Conservation (phyloP, 352 stramenopile genomes). For the Phytophthora fragariaefolia region DNA sequence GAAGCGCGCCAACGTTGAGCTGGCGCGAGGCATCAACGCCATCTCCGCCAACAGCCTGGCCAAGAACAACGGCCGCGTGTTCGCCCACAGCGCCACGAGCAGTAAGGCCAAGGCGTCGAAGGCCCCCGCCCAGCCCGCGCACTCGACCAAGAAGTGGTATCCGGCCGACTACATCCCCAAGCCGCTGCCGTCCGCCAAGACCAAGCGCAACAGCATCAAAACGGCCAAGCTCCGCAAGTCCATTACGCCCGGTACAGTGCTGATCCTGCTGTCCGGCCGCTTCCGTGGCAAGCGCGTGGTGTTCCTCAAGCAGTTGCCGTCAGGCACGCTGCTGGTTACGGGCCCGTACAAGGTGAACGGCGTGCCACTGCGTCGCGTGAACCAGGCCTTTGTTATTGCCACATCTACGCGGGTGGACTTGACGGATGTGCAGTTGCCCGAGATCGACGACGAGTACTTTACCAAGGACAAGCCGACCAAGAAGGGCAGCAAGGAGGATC, state of each 20-base stretch:
- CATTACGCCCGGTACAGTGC: conserved; percentile 96
- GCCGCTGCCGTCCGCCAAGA: conserved; percentile 67
- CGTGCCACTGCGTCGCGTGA: conserved; percentile 97
- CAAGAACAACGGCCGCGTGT: conserved; percentile 67
- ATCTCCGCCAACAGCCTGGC: conserved; percentile 72
- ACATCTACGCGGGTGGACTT: conserved; percentile 98
- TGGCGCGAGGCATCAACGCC: conserved; percentile 79
- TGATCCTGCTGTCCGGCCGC: conserved; percentile 97
- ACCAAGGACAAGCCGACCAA: conserved; percentile 69
- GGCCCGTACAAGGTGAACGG: conserved; percentile 99
- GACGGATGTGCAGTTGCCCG: conserved; percentile 86
- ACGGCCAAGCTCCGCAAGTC: conserved; percentile 95
- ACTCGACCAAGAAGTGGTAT: conserved; percentile 92
- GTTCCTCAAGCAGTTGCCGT: conserved; percentile 98
- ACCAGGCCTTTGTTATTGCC: conserved; percentile 99
- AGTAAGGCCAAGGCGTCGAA: conserved; percentile 29
- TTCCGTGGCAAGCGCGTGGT: conserved; percentile 98
- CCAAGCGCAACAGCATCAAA: conserved; percentile 80
- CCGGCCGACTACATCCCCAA: conserved; percentile 72
- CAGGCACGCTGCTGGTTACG: conserved; percentile 97
- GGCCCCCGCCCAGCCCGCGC: conserved; percentile 58
- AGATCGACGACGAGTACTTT: conserved; percentile 96
- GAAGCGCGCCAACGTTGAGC: conserved; percentile 69
- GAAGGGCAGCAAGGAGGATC: conserved; percentile 85
- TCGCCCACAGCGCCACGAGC: conserved; percentile 37